phyloP scores from a whole-genome alignment of 2,329 filamentous ascomycete species.

The Exophiala sp. region DNA sequence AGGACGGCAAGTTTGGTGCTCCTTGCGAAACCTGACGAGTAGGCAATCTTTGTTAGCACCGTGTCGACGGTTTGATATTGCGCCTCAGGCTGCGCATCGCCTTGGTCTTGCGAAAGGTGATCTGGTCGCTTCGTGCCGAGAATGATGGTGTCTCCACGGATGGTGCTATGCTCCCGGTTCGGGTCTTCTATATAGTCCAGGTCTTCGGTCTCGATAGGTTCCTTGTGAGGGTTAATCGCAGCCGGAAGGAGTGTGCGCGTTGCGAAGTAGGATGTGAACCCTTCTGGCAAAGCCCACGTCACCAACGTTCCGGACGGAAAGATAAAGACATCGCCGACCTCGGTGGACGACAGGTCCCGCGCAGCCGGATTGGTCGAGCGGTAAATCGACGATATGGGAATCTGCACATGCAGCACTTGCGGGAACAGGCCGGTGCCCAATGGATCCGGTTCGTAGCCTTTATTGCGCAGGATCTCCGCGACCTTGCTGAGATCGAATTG shows the following conservation, averaged over 20 bases:
- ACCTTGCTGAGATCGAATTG: conserved; percentile 57
- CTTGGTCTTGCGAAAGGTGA: conserved; percentile 1
- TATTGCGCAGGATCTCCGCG: conserved; percentile 51
- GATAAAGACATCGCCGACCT: conserved; percentile 80
- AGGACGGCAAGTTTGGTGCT: conserved; percentile 91
- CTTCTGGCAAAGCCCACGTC: conserved; percentile 78
- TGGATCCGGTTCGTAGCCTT: conserved; percentile 59
- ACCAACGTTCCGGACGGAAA: conserved; percentile 94
- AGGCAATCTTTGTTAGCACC: conserved; percentile 88
- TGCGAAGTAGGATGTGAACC: conserved; percentile 63
- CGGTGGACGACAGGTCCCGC: conserved; percentile 38
- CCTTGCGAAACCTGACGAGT: conserved; percentile 86
- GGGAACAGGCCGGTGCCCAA: conserved; percentile 56
- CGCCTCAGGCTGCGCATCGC: conserved; percentile 24
- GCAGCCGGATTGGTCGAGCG: conserved; percentile 40
- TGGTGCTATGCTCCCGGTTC: conserved; percentile 63
- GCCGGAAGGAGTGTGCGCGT: conserved; percentile 68
- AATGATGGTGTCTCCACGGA: conserved; percentile 83
- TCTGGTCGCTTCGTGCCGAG: conserved; percentile 63
- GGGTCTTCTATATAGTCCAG: conserved; percentile 78
- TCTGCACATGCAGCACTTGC: conserved; percentile 58
- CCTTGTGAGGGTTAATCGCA: conserved; percentile 66
- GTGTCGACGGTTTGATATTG: conserved; percentile 45
- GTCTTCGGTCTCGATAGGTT: conserved; percentile 76
- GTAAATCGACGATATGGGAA: conserved; percentile 43